A percentile compares a stretch with the other conserved stretches of the same genome.
phyloP scores from a whole-genome alignment of 2,329 filamentous ascomycete species.

The Cordyceps cateniannulata region DNA sequence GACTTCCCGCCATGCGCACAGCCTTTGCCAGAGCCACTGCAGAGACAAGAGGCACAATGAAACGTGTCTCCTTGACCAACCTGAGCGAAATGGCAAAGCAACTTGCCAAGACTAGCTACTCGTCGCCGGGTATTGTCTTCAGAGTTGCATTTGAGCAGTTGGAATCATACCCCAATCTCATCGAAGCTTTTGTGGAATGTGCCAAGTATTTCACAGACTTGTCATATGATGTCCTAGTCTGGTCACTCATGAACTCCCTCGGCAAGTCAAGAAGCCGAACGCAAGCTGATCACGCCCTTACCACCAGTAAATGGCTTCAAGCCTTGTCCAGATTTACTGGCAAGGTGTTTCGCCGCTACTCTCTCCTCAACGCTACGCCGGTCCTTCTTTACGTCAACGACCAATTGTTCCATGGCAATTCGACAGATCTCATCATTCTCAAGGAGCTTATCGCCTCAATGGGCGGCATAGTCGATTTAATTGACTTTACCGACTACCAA shows the following conservation, averaged over 20 bases:
- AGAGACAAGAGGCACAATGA: constrained; percentile 80
- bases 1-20: constrained; percentile 67
- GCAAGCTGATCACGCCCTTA: constrained; percentile 55
- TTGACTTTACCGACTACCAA: constrained; percentile 83
- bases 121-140: constrained; percentile 88
- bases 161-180: constrained; percentile 90
- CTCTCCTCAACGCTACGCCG: constrained; percentile 74
- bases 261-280: constrained; percentile 58
- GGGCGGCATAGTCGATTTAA: constrained; percentile 84
- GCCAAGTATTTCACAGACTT: constrained; percentile 89
- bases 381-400: constrained; percentile 85
- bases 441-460: constrained; percentile 87
- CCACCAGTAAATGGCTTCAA: constrained; percentile 88
- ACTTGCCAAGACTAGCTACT: constrained; percentile 85
- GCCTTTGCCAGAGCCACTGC: constrained; percentile 71
- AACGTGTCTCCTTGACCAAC: constrained; percentile 83
- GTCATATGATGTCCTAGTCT: constrained; percentile 88
- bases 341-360: constrained; percentile 80
- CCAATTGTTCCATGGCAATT: constrained; percentile 75
- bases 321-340: constrained; percentile 87
- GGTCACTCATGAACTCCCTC: constrained; percentile 76
- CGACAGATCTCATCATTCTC: constrained; percentile 84
- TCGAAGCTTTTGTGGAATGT: constrained; percentile 90
- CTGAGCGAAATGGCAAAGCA: constrained; percentile 78
- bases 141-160: constrained; percentile 83